Conservation (phyloP, 441 rosid genomes). For the Erysimum cheiri region DNA sequence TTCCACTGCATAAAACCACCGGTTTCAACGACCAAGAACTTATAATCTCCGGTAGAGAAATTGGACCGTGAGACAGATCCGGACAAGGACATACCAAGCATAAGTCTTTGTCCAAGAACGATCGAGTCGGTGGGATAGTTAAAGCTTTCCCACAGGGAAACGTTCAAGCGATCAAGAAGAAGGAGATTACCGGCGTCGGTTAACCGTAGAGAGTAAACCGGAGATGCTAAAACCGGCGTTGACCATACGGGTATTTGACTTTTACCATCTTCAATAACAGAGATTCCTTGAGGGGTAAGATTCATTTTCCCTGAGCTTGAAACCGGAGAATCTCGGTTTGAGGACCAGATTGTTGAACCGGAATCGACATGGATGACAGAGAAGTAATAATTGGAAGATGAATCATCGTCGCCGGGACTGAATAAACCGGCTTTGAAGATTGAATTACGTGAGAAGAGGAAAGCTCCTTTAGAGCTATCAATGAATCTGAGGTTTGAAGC, state of each 20-base stretch:
- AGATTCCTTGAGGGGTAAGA: constrained; percentile 64
- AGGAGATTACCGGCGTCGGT: constrained; percentile 80
- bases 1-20: constrained; percentile 67
- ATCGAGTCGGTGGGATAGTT: constrained; percentile 72
- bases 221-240: constrained; percentile 59
- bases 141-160: constrained; percentile 86
- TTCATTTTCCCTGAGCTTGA: constrained; percentile 64
- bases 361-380: constrained; percentile 72
- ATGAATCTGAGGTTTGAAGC: constrained; percentile 66
- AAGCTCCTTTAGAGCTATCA: constrained; percentile 60
- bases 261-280: constrained; percentile 53
- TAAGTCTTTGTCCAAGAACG: constrained; percentile 68
- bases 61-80: constrained; percentile 54
- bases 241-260: constrained; percentile 59
- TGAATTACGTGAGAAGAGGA: constrained; percentile 63
- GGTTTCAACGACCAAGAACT: constrained; percentile 51
- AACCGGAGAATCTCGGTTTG: constrained; percentile 69
- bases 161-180: constrained; percentile 61
- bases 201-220: constrained; percentile 56
- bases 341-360: constrained; percentile 74
- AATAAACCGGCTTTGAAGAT: constrained; percentile 73
- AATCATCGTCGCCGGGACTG: constrained; percentile 51
- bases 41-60: constrained; percentile 70
- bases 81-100: constrained; percentile 47
- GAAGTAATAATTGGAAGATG: constrained; percentile 59